Base-by-base conservation (phyloP, 257 asterid species). In the Scutellaria minor region DNA sequence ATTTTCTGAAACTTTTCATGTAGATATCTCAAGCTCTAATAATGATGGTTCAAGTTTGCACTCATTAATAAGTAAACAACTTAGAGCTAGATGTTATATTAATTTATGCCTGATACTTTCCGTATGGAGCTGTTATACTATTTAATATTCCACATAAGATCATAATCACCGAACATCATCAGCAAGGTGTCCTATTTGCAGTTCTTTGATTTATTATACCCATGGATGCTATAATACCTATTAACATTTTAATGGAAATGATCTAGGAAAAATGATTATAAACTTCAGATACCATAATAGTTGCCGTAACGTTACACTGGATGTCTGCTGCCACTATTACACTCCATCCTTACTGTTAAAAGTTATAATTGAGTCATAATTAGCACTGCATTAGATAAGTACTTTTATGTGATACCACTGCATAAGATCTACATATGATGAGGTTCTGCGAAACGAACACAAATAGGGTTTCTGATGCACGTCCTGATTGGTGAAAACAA, bases 1-100 rank as follows among this genome's bases (percentile, higher is more conserved):
- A 90, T 70, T 74, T 65, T 68, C 77, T 48, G 51, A 52, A 64
- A 66, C 53, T 70, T 59, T 64, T 61, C 61, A 64, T 46, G 15
- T 42, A 14, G 14, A 64, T 35, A 24, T 50, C 37, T 31, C 37
- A 31, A 31, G 37, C 37, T 31, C 42, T 20, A 59, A 60, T 40
- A 20, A 40, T 31, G 46, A 71, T 53, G 55, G 13, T 53, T 59
- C 13, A 71, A 52, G 46, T 12, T 59, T 70, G 51, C 45, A 40
- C 24, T 48, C 41, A 41, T 40, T 46, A 7, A 9, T 9, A 22
- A 45, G 41, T 27, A 18, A 66, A 68, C 24, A 50, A 44, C 69
- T 22, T 46, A 54, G 73, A 54, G 68, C 69, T 18, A 9, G 58
- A 51, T 65, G 64, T 54, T 41, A 41, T 15, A 8, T 57, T 31